Conservation (phyloP, 306 rosid species). For the Prosopis cineraria region DNA sequence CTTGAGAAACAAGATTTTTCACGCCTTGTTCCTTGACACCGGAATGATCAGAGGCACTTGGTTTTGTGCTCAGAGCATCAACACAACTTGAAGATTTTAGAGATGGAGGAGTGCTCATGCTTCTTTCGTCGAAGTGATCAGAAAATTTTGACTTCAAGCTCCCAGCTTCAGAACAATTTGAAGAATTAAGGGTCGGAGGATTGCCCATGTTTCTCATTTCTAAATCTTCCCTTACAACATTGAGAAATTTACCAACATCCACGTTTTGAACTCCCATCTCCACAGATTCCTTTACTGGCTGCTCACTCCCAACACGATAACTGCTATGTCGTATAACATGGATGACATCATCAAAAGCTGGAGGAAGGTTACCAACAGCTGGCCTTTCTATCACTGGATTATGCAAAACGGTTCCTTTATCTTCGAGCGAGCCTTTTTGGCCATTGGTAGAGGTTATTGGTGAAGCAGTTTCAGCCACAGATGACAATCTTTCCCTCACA, state of each 20-base stretch:
- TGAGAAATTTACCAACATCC: slow-evolving; percentile 79
- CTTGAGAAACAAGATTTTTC: slow-evolving; percentile 40
- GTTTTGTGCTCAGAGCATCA: slow-evolving; percentile 51
- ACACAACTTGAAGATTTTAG: slow-evolving; percentile 52
- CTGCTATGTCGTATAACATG: slow-evolving; percentile 98
- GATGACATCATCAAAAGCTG: slow-evolving; percentile 91
- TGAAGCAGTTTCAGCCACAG: slow-evolving; percentile 51
- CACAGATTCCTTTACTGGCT: slow-evolving; percentile 70
- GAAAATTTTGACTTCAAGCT: slow-evolving; percentile 49
- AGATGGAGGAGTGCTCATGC: slow-evolving; percentile 34
- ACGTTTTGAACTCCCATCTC: slow-evolving; percentile 92
- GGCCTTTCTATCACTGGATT: slow-evolving; percentile 58
- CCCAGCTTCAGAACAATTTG: slow-evolving; percentile 54
- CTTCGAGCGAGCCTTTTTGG: slow-evolving; percentile 58
- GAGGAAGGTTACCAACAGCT: slow-evolving; percentile 66
- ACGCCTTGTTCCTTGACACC: slow-evolving; percentile 52
- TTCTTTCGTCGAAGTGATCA: slow-evolving; percentile 63
- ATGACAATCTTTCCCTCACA: slow-evolving; percentile 68
- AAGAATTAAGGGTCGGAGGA: slow-evolving; percentile 49
- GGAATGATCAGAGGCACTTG: slow-evolving; percentile 52
- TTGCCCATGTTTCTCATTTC: slow-evolving; percentile 56
- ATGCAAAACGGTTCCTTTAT: slow-evolving; percentile 49
- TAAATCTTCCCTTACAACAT: slow-evolving; percentile 72
- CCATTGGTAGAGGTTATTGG: slow-evolving; percentile 42
- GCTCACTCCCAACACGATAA: slow-evolving; percentile 90